Evolutionary conservation across 768 basidiomycete species (phyloP), one percentile per base, ranked within the genome.

Genomic region (Pisolithus orientalis): DNA sequence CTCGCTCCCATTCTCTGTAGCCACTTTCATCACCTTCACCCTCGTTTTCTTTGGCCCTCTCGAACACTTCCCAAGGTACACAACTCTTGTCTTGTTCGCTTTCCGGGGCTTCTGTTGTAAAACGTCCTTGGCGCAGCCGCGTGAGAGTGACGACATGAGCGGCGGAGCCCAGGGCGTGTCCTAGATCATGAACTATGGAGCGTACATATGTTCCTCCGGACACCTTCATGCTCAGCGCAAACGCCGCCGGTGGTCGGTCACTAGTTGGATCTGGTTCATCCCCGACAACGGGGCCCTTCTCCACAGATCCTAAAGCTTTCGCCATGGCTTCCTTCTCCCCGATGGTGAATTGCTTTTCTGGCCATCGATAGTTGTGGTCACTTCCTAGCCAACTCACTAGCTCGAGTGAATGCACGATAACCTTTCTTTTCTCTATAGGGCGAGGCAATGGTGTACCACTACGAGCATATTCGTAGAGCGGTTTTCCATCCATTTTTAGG

Each of bases 201-300:
- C 96, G 86, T 50, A 99, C 94, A 62, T 99, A 99, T 13, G 96
- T 98, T 39, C 96, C 96, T 27, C 90, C 89, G 8, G 94, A 94
- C 6, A 98, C 96, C 56, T 77, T 87, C 94, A 99, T 95, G 51
- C 79, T 80, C 56, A 99, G 74, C 8, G 86, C 84, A 67, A 98
- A 96, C 21, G 86, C 86, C 1, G 85, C 78, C 1, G 94, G 90
- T 4, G 67, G 61, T 38, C 61, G 60, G 49, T 76, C 72, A 28
- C 63, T 62, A 9, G 66, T 57, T 48, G 61, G 55, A 25, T 70
- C 70, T n/a, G 53, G 54, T 32, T 65, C 63, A 43, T 71, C 70
- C 43, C 65, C 59, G n/a, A 79, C 59, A 16, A 66, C 55, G 3
- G 66, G 61, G 29, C 70, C 63, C 24, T 70, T 65, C 50, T 79